Conservation (phyloP, 2,329 filamentous ascomycete species). For the Aspergillus sp. region DNA sequence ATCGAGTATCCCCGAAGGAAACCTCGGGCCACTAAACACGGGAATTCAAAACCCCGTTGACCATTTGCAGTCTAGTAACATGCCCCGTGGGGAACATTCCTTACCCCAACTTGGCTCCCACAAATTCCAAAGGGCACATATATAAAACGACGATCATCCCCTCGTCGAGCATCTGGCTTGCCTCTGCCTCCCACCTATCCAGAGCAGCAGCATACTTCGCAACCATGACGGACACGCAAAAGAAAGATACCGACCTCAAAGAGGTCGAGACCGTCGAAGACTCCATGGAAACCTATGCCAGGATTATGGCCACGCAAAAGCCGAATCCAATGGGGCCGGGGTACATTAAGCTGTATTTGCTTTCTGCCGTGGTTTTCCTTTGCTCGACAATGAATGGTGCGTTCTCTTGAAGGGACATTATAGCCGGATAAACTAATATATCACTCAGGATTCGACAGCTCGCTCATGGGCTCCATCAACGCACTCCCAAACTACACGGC, state of each 20-base stretch:
- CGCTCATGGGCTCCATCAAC: conserved; percentile 19
- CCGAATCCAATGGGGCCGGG: conserved; percentile 16
- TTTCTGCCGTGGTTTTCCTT: conserved; percentile 17
- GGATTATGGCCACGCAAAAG: conserved; percentile 10
- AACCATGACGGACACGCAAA: conserved; percentile 4
- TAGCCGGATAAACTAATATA: background rate
- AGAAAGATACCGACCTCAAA: conserved; percentile 4
- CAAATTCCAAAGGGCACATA: background rate
- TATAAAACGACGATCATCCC: background rate
- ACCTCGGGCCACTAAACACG: background rate
- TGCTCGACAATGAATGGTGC: conserved; percentile 21
- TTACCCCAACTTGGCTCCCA: background rate
- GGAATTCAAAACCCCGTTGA: background rate
- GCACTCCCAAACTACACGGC: conserved; percentile 17
- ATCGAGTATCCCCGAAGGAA: no score
- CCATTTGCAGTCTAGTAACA: background rate
- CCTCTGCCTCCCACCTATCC: background rate
- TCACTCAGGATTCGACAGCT: conserved; percentile 17
- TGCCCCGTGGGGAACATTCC: background rate
- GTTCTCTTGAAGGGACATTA: background rate
- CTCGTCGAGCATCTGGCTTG: background rate
- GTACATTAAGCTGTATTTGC: conserved; percentile 17
- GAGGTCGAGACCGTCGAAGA: conserved; percentile 14
- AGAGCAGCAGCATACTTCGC: background rate
- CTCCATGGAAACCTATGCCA: conserved; percentile 8